Percentiles rank a stretch among this genome's conserved stretches.
These are phyloP conservation scores for Teunomyces panamensis DNA, from an alignment of 805 yeast species.

Conservation along the genomic window DNA sequence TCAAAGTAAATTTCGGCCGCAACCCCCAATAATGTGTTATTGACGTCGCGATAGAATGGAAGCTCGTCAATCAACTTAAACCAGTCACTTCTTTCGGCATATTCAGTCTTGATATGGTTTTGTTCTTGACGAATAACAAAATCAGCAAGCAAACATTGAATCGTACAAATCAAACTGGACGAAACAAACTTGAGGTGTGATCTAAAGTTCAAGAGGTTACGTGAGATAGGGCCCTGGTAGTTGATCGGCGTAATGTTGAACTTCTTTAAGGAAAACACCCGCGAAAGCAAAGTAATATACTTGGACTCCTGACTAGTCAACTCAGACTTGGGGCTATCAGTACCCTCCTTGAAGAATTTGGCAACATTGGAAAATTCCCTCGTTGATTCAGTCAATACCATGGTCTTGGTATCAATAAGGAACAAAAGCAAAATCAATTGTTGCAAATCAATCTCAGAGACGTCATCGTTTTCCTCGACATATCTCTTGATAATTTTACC, in stretches of 20 bases:
- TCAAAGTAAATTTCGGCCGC: conserved; percentile 54
- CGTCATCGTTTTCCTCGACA: conserved; percentile 12
- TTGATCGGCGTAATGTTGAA: conserved; percentile 41
- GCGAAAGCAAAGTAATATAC: conserved; percentile 31
- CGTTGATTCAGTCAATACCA: conserved; percentile 40
- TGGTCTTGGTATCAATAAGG: conserved; percentile 34
- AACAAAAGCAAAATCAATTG: conserved; percentile 47
- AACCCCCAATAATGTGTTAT: conserved; percentile 64
- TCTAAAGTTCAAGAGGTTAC: conserved; percentile 62
- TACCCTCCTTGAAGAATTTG: conserved; percentile 25
- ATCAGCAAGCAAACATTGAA: conserved; percentile 51
- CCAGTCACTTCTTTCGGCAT: conserved; percentile 53
- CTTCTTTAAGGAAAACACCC: conserved; percentile 35
- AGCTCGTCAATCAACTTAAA: conserved; percentile 47
- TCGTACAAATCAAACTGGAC: conserved; percentile 49
- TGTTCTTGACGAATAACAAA: conserved; percentile 44
- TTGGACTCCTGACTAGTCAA: conserved; percentile 42
- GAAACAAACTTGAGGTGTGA: conserved; percentile 57
- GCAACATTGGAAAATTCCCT: conserved; percentile 33
- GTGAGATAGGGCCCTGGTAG: conserved; percentile 67
- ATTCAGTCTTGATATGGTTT: conserved; percentile 47
- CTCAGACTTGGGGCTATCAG: conserved; percentile 7
- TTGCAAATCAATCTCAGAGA: conserved; percentile 27
- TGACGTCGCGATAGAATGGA: conserved; percentile 59
- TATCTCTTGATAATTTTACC: conserved; percentile 47